phyloP scores from a whole-genome alignment of 2,329 filamentous ascomycete species.

The Aspergillus sp. region DNA sequence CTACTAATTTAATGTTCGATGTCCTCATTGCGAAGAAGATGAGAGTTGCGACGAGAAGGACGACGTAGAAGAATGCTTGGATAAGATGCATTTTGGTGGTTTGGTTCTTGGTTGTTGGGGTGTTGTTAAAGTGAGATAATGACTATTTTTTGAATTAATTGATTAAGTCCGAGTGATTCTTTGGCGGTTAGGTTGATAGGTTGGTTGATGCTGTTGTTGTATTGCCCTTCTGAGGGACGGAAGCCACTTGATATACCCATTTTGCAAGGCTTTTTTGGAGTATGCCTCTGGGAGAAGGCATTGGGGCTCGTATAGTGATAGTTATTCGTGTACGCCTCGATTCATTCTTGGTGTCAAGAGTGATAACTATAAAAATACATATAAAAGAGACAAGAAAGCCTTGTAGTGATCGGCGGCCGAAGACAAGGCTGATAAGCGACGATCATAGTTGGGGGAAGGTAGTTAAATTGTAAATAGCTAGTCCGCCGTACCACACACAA shows the following conservation, averaged over 20 bases:
- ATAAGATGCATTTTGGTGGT: background rate
- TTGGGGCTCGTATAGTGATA: no score
- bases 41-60: background rate
- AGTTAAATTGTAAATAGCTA: no score
- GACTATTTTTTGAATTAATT: background rate
- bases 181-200: background rate
- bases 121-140: background rate
- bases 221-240: background rate
- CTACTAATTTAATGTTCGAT: no score
- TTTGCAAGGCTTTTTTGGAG: background rate
- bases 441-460: no score
- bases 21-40: no score
- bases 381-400: no score
- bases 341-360: no score
- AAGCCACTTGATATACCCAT: background rate
- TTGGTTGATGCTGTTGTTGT: background rate
- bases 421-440: no score
- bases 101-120: background rate
- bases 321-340: no score
- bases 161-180: background rate
- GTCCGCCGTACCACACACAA: background rate
- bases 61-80: background rate
- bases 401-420: no score
- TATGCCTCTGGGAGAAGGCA: background rate
- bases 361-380: no score